Base-by-base conservation (phyloP, 352 stramenopile species). In the Thalassiosira exigua region DNA sequence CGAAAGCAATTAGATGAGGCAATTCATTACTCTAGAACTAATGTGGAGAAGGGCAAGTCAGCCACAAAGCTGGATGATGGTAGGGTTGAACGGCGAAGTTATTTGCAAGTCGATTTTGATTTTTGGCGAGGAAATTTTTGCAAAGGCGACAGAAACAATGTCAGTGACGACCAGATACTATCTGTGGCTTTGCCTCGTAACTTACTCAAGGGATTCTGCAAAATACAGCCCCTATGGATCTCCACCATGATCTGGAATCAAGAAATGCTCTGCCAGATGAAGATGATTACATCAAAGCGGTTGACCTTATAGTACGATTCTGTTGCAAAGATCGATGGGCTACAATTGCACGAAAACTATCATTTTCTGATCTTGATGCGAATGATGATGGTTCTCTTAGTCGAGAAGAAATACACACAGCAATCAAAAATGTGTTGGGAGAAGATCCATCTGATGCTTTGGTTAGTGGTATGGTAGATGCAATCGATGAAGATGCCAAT, bases 161-260 rank as follows among this genome's bases (percentile, higher is more conserved):
- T n/a, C n/a, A n/a, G n/a, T n/a, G 50, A 76, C 17, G 54, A 84
- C 69, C 68, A 90, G 19, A 75, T 76, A 19, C 52, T 91, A n/a
- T 53, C 33, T 11, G 79, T 92, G 0, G 87, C 87, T 11, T 30
- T 92, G 36, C 87, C 87, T n/a, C 67, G 85, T 1, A 92, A 92
- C 70, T 65, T 92, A 11, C 46, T 92, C 26, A 84, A 75, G 59
- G 87, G 87, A 65, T 91, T 92, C 68, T 92, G 84, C 52, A 82
- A 88, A 26, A 91, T 90, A 17, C 44, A 86, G 65, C 87, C 87
- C 3, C 65, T 92, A 87, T 92, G 70, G 69, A 88, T 48, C 32
- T 91, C 9, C 69, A 81, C n/a, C 26, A 87, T 1, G 62, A 76
- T 26, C 66, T 92, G 3, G 69, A 89, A 73, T 51, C 74, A 4